Evolutionary conservation across 257 asterid species (phyloP), one percentile per base, ranked within the genome.

Genomic region (Linderniella brevidens): DNA sequence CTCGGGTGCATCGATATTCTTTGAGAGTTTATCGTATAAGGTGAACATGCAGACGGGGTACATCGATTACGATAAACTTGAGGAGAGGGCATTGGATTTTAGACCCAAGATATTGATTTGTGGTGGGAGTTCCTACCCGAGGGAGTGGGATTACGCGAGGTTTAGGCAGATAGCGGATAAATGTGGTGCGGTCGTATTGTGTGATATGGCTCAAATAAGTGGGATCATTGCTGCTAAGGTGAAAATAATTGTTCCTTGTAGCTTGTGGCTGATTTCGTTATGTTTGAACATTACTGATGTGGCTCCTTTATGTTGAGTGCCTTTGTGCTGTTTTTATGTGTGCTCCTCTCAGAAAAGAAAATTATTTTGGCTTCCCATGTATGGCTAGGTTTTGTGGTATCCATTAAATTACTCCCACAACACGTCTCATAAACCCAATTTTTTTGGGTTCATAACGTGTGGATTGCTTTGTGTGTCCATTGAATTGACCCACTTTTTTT

Each of bases 191-290:
- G 77, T 78, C 48, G 67, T 88, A 73, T 57, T 88, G 64, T 90
- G 96, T 48, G 99, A 90, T 62, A 90, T 90, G 99, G 97, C 99
- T 67, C 99, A 90, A 66, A 85, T 77, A 56, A 90, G 99, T 46
- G 99, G 99, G 35, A 94, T 85, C 60, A 66, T 90, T 71, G 99
- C 96, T 68, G 93, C 95, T 13, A 80, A 87, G 93, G 97, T 87
- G 55, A 65, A 48, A 11, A 25, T 57, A 57, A 35, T 37, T 32
- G 17, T 37, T 25, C 32, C 32, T 25, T 25, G 32, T 25, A 25
- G 32, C 32, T 25, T 25, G 32, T 6, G 3, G 3, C 6, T 25
- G 32, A 25, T 25, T 25, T 25, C 32, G 4, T 25, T 25, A 25
- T 25, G 32, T 25, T 25, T 25, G 32, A 25, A 25, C 32, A 2